These are phyloP conservation scores for Terana coerulea DNA, from an alignment of 768 basidiomycete genomes.

Conservation along the genomic window DNA sequence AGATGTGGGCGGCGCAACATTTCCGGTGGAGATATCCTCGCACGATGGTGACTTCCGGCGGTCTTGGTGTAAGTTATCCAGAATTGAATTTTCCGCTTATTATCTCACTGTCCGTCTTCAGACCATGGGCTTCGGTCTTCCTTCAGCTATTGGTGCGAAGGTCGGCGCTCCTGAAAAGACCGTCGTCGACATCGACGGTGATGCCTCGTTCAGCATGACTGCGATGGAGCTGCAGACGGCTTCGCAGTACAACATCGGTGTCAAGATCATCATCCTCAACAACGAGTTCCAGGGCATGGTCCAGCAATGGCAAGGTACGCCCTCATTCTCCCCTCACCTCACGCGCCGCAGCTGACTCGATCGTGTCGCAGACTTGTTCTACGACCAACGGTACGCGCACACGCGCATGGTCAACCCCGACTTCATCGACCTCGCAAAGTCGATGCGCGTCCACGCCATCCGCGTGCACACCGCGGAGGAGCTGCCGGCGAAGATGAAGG, in stretches of 20 bases:
- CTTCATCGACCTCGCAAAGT: constrained; percentile 82
- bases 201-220: constrained; percentile 99
- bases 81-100: constrained; percentile 3
- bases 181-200: constrained; percentile 95
- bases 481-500: constrained; percentile 94
- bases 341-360: neutral
- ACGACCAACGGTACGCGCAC: constrained; percentile 94
- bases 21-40: constrained; percentile 88
- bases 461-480: constrained; percentile 68
- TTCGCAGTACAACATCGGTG: constrained; percentile 85
- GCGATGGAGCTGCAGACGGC: constrained; percentile 99
- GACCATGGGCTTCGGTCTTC: constrained; percentile 99
- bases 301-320: constrained; percentile 93
- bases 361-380: constrained; percentile 78
- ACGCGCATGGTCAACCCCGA: constrained; percentile 95
- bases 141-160: constrained; percentile 93
- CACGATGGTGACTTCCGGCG: constrained; percentile 90
- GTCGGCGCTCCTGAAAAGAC: constrained; percentile 92
- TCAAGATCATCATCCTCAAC: constrained; percentile 91
- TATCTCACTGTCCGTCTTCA: constrained; percentile 25
- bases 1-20: constrained; percentile 99
- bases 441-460: constrained; percentile 93
- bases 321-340: neutral
- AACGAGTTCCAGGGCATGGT: constrained; percentile 99
- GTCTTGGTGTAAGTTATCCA: constrained; percentile 71